Base-by-base conservation (phyloP, 2,329 filamentous ascomycete genomes). In the Talaromyces piceae region DNA sequence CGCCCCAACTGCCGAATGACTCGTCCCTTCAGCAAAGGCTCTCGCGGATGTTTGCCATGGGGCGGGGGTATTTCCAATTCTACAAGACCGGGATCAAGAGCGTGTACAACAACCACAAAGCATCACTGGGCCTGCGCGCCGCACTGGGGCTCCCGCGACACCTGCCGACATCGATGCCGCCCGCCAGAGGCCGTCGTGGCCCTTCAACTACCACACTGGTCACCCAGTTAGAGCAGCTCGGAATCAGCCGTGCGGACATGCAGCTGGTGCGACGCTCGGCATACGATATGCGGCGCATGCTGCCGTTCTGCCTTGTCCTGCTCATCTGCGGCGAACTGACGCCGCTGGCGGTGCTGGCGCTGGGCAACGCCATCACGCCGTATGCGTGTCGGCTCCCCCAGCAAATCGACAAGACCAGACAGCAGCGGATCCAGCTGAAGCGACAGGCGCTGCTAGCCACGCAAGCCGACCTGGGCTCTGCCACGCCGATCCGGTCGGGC, bases 291-390 rank as follows among this genome's bases (percentile, higher is more conserved):
- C 72, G 81, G n/a, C 83, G 89, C 22, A 75, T 96, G 48, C 88
- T 91, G 0, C 67, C 87, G 1, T 96, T 98, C 65, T 83, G 75
- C 0, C 55, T 95, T 3, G 72, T 96, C 46, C 76, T 95, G 5
- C 61, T 91, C 1, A 56, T 95, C 13, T 88, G 87, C 64, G 91
- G 90, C 23, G 91, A 97, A 69, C 85, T 95, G 70, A 88, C 91
- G 1, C 89, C 91, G 0, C 63, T 97, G 5, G 70, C 94, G 5
- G 85, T 95, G 1, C 73, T 90, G 5, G 79, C 82, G 27, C 72
- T 95, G 23, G 79, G 79, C 0, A 82, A 83, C 18, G 73, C 73
- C 31, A 73, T 89, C 20, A 86, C 95, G 23, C 91, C 91, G 0
- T 81, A 82, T 59, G 86, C 88, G 0, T 96, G 91, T 67, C 81